Evolutionary conservation across 306 rosid genomes (phyloP).

Genomic region (Oemleria cerasiformis): DNA sequence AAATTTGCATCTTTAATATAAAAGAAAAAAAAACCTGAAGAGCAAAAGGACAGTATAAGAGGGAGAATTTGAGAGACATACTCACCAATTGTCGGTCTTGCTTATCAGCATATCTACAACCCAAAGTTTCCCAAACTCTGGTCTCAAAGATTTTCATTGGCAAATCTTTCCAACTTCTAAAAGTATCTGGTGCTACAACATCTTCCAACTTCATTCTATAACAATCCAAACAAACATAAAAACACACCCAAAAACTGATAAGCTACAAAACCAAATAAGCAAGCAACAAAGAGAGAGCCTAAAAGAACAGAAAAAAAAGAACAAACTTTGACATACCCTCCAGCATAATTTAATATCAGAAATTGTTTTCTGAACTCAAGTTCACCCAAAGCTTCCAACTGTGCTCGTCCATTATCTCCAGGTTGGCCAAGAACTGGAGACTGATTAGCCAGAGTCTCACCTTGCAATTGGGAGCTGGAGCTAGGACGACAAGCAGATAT

Average conservation of each 20-base stretch:
- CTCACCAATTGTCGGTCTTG: background rate
- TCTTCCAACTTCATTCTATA: background rate
- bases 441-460: background rate
- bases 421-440: background rate
- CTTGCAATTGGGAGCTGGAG: too few species aligned
- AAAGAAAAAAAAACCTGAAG: background rate
- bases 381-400: slow-evolving; percentile 55
- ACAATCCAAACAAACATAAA: background rate
- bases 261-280: background rate
- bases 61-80: background rate
- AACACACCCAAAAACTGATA: background rate
- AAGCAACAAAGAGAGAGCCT: background rate
- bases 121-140: background rate
- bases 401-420: slow-evolving; percentile 10
- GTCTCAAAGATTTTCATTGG: background rate
- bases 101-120: background rate
- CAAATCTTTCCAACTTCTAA: background rate
- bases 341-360: slow-evolving; percentile 50
- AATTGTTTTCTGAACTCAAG: slow-evolving; percentile 62
- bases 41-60: background rate
- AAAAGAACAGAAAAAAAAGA: background rate
- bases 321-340: slow-evolving; percentile 33
- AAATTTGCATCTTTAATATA: too few species aligned
- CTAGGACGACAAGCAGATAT: too few species aligned
- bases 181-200: background rate